Percentiles rank a stretch among this genome's conserved stretches.
Evolutionary conservation across 345 rosid genomes (phyloP).

Genomic region (Lumnitzera littorea): DNA sequence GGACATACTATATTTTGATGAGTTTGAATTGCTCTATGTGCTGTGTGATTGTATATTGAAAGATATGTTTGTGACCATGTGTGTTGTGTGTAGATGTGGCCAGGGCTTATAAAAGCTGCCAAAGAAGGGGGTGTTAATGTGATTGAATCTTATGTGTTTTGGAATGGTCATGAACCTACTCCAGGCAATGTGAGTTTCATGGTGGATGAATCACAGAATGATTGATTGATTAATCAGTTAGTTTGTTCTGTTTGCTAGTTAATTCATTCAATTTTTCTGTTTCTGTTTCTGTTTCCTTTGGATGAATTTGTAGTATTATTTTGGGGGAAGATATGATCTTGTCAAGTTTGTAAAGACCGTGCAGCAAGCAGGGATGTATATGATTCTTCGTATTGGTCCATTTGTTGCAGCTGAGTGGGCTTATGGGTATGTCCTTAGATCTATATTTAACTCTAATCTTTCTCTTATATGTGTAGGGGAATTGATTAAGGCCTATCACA

Average conservation of each 20-base stretch:
- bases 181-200: constrained; percentile 46
- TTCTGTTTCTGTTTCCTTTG: not conserved
- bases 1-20: not conserved
- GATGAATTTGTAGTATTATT: constrained; percentile 47
- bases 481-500: no score
- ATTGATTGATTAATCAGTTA: not conserved
- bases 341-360: constrained; percentile 84
- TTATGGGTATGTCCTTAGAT: constrained; percentile 47
- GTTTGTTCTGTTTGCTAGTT: not conserved
- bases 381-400: constrained; percentile 96
- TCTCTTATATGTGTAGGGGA: no score
- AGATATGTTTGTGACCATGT: not conserved
- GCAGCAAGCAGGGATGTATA: constrained; percentile 81
- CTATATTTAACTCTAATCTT: no score
- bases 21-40: not conserved
- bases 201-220: not conserved
- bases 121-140: constrained; percentile 83
- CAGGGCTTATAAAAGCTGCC: constrained; percentile 70
- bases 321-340: constrained; percentile 73
- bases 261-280: not conserved
- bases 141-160: constrained; percentile 86
- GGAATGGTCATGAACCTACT: constrained; percentile 90
- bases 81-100: constrained; percentile 68
- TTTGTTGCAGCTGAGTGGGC: constrained; percentile 93
- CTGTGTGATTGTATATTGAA: not conserved